phyloP scores from a whole-genome alignment of 1,139 yeast species.

The Debaryomycetaceae sp. region DNA sequence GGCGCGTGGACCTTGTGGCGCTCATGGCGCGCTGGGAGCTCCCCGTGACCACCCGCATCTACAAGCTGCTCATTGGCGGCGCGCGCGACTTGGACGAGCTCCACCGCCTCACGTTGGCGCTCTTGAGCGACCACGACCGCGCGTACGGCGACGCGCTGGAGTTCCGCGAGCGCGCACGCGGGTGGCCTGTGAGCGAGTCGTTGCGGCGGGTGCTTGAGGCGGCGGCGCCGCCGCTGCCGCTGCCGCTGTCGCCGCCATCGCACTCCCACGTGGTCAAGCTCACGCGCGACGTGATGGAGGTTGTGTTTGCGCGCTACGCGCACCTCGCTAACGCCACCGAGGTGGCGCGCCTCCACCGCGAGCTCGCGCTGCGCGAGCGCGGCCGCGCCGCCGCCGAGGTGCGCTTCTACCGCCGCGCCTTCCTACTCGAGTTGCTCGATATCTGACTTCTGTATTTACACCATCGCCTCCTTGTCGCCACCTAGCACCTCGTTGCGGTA shows the following conservation, averaged over 20 bases:
- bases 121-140: constrained; percentile 1
- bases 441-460: constrained; percentile 13
- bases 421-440: constrained; percentile 5
- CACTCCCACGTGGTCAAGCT: no score
- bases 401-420: constrained; percentile 5
- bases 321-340: no score
- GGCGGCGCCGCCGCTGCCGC: no score
- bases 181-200: no score
- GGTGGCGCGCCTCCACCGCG: no score
- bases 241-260: no score
- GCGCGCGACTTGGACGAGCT: constrained; percentile 1
- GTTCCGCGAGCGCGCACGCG: no score
- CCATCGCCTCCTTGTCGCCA: constrained; percentile 28
- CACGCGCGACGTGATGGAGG: no score
- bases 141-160: no score
- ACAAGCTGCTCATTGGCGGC: constrained; percentile 12
- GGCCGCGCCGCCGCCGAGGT: constrained; percentile 1
- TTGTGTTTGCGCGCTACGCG: no score
- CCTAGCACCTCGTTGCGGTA: constrained; percentile 27
- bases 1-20: constrained; percentile 13
- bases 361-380: no score
- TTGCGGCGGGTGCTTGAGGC: no score
- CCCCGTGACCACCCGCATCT: constrained; percentile 27
- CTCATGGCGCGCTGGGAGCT: constrained; percentile 18
- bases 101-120: not conserved